phyloP scores from a whole-genome alignment of 768 basidiomycete genomes.

The Phaffia australis region DNA sequence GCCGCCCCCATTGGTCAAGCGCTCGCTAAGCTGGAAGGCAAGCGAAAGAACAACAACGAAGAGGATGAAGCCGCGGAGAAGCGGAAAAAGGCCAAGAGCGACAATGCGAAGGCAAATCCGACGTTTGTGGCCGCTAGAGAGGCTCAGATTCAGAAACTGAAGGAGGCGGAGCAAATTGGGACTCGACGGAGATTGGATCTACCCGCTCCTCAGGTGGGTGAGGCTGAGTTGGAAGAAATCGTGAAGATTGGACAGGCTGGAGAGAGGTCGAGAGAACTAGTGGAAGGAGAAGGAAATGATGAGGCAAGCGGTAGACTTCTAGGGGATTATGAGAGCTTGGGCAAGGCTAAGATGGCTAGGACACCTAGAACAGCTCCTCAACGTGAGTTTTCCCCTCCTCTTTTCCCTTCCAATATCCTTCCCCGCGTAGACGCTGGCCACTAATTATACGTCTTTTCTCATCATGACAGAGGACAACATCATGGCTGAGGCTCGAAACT shows the following conservation, averaged over 20 bases:
- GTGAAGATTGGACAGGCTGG: slow-evolving; percentile 94
- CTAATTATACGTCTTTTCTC: neutral
- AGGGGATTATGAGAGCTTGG: slow-evolving; percentile 84
- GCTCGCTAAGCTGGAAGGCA: slow-evolving; percentile 65
- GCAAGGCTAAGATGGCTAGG: slow-evolving; percentile 77
- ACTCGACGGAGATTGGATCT: slow-evolving; percentile 71
- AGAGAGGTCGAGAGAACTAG: slow-evolving; percentile 75
- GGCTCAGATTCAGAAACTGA: slow-evolving; percentile 93
- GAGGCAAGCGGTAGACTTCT: slow-evolving; percentile 76
- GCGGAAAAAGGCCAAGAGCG: slow-evolving; percentile 67
- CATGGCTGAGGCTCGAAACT: slow-evolving; percentile 84
- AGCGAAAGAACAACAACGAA: slow-evolving; percentile 83
- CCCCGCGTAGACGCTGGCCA: neutral
- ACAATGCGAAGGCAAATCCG: slow-evolving; percentile 53
- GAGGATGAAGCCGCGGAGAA: slow-evolving; percentile 59
- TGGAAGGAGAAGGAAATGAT: slow-evolving; percentile 54
- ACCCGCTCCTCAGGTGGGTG: slow-evolving; percentile 84
- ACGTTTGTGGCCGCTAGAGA: slow-evolving; percentile 96
- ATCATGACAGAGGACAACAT: slow-evolving; percentile 72
- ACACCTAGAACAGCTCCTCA: slow-evolving; percentile 92
- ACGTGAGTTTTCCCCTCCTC: slow-evolving; percentile 48
- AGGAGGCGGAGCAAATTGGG: slow-evolving; percentile 92
- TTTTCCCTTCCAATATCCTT: neutral
- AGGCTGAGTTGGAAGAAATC: slow-evolving; percentile 89
- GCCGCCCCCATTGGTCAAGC: slow-evolving; percentile 83